A percentile compares a stretch with the other conserved stretches of the same genome.
These are phyloP conservation scores for Entomortierella parvispora DNA, from an alignment of 192 early-diverging fungal species.

Conservation along the genomic window DNA sequence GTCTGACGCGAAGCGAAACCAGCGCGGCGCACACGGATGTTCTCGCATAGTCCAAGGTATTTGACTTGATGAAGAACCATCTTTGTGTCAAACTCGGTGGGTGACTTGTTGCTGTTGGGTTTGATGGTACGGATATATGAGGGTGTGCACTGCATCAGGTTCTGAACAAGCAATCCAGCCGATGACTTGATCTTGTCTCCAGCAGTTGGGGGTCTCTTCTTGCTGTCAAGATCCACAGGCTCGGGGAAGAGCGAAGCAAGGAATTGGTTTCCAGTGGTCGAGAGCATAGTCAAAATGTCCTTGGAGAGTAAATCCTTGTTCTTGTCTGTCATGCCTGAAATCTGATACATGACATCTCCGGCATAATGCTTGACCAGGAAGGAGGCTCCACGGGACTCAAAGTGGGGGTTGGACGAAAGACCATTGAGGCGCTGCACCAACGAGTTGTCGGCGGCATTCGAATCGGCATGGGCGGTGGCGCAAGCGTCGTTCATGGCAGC, in stretches of 20 bases:
- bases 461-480: slow-evolving; percentile 95
- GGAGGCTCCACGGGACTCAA: slow-evolving; percentile 73
- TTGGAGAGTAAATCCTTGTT: slow-evolving; percentile 97
- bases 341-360: slow-evolving; percentile 92
- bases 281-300: slow-evolving; percentile 90
- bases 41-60: slow-evolving; percentile 96
- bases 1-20: slow-evolving; percentile 97
- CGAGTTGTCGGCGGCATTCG: slow-evolving; percentile 79
- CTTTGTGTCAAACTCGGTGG: slow-evolving; percentile 90
- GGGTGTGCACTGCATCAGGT: slow-evolving; percentile 95
- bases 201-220: slow-evolving; percentile 97
- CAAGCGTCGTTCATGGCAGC: slow-evolving; percentile 97
- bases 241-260: slow-evolving; percentile 90
- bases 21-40: slow-evolving; percentile 96
- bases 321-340: slow-evolving; percentile 95
- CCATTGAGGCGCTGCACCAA: slow-evolving; percentile 74
- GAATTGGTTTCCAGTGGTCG: slow-evolving; percentile 81
- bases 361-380: slow-evolving; percentile 96
- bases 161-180: slow-evolving; percentile 88
- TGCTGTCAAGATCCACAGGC: slow-evolving; percentile 84
- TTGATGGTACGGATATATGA: slow-evolving; percentile 98
- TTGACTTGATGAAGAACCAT: slow-evolving; percentile 97
- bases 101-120: slow-evolving; percentile 94
- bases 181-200: slow-evolving; percentile 94
- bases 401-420: slow-evolving; percentile 78